A percentile compares a stretch with the other conserved stretches of the same genome.
phyloP scores from a whole-genome alignment of 2,329 filamentous ascomycete species.

The Pseudofabraea citricarpa region DNA sequence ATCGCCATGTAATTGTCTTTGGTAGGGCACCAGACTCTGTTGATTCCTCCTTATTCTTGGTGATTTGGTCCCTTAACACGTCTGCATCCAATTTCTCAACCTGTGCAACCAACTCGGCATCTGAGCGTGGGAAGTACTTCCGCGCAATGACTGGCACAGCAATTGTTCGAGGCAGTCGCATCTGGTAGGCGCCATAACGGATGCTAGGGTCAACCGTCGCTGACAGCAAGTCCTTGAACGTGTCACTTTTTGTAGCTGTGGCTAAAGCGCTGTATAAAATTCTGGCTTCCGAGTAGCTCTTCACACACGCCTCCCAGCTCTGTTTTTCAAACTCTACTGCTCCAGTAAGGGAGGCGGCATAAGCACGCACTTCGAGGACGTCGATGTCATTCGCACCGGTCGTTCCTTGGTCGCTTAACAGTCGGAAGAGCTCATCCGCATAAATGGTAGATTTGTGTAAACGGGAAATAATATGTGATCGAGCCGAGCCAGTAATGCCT shows the following conservation, averaged over 20 bases:
- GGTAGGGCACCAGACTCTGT: constrained; percentile 54
- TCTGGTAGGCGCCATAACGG: constrained; percentile 89
- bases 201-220: constrained; percentile 90
- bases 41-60: constrained; percentile 44
- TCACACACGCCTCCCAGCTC: constrained; percentile 75
- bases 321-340: constrained; percentile 82
- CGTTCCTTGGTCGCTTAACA: constrained; percentile 58
- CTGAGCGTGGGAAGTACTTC: constrained; percentile 67
- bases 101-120: constrained; percentile 56
- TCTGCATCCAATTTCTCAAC: constrained; percentile 68
- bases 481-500: constrained; percentile 71
- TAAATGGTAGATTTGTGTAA: constrained; percentile 72
- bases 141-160: constrained; percentile 75
- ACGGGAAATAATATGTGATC: constrained; percentile 84
- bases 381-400: constrained; percentile 66
- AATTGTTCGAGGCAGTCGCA: constrained; percentile 79
- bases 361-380: constrained; percentile 80
- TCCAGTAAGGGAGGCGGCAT: constrained; percentile 71
- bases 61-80: constrained; percentile 54
- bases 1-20: constrained; percentile 79
- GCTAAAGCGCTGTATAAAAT: constrained; percentile 79
- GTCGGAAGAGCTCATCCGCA: constrained; percentile 61
- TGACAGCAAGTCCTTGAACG: constrained; percentile 80
- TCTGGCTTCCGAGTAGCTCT: constrained; percentile 69
- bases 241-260: constrained; percentile 62